Base-by-base conservation (phyloP, 495 filamentous ascomycete species). In the Aspergillus coremiiformis region DNA sequence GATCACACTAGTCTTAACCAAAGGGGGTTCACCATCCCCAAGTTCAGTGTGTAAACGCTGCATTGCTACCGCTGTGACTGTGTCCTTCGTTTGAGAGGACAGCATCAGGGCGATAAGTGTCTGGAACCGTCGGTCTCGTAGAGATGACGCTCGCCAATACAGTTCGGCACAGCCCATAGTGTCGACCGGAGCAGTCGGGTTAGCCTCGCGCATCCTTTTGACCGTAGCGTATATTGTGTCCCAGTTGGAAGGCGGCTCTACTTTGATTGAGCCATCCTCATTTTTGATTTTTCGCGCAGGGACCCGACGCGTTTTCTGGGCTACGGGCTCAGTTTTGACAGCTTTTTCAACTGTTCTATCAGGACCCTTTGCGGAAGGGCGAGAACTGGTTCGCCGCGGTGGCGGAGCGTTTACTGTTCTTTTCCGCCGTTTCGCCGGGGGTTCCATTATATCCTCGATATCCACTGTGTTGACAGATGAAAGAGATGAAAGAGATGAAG, bases 91-190 rank as follows among this genome's bases (percentile, higher is more conserved):
- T 64, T 98, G 93, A 11, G 83, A 87, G 4, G 86, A 92, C n/a
- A 99, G 82, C 94, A 99, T 97, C 47, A 99, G 73, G 3, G 92
- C 83, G 23, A 94, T 80, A 23, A 99, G 78, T 3, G 89, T 97
- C 53, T 99, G 93, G 64, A 94, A 95, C 2, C 94, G 81, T 54
- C 81, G 81, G 63, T 92, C 88, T 54, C 59, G 53, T 0, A 66
- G 64, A 14, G 67, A 66, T 4, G 71, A 73, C 5, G 59, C 61
- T 7, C 66, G 63, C 71, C 69, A 73, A 47, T 68, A 65, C 10
- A 96, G 77, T 12, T 84, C 80, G 54, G 92, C 89, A 63, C 93
- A 98, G 17, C 93, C 93, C 93, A 98, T 96, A 0, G 94, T 96
- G 70, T 98, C 93, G 0, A 98, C 93, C 1, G 92, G 88, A 4